Base-by-base conservation (phyloP, 2,329 filamentous ascomycete species). In the Colletotrichum camelliae region DNA sequence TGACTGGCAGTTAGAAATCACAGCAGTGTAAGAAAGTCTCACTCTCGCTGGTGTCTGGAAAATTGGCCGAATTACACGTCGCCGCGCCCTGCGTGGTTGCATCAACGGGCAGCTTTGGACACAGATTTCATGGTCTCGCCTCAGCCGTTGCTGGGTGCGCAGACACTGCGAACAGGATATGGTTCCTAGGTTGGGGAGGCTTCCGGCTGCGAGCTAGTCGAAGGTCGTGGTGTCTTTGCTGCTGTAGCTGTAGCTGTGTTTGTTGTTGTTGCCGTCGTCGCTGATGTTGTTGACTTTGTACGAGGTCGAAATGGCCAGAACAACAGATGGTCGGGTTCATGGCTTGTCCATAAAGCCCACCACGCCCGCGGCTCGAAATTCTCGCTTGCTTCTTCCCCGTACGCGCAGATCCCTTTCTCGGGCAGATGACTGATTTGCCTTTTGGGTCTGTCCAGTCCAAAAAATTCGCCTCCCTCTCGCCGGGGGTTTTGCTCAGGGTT, bases 271-370 rank as follows among this genome's bases (percentile, higher is more conserved):
- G 77, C 57, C 78, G 70, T 16, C 69, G 71, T 35, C 48, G 67
- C 13, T 27, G 72, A 21, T 57, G 65, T 67, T 55, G 35, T 15
- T 61, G 57, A 43, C 33, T 66, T 66, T 57, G 67, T 70, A 70
- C 62, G 43, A 73, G 81, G 82, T 79, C 80, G 80, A 76, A 84
- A 80, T 71, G 80, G 52, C n/a, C 21, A 66, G 35, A 39, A 61
- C 37, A 43, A 31, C 33, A 37, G 13, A 58, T 31, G 29, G 60
- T 65, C 29, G 64, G 74, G 74, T 33, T 76, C 70, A 74, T 76
- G 67, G 70, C 74, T 69, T 74, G n/a, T 76, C 58, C 58, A 37
- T 48, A 58, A 58, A 43, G 31, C 29, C 27, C 15, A 61, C 60
- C 33, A 24, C 29, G 18, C 29, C 65, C 48, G 27, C 10, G 18